Base-by-base conservation (phyloP, 1,284 basidiomycete genomes). In the Sporisorium sorghi region DNA sequence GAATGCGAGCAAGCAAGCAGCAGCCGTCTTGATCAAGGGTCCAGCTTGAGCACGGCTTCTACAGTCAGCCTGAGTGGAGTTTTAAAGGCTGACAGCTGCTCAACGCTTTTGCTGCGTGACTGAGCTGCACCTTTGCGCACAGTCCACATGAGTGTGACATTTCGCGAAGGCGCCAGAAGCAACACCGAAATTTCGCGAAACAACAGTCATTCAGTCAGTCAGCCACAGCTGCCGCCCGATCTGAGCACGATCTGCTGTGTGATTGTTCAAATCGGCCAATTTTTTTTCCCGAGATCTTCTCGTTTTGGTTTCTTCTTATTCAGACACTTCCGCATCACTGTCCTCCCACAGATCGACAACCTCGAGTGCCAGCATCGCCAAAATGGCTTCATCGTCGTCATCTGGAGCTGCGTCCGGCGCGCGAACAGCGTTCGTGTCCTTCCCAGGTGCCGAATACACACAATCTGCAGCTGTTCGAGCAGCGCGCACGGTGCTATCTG, bases 361-460 rank as follows among this genome's bases (percentile, higher is more conserved):
- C n/a, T n/a, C n/a, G n/a, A n/a, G n/a, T n/a, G n/a, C n/a, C n/a
- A n/a, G n/a, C n/a, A n/a, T n/a, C n/a, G n/a, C n/a, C n/a, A n/a
- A n/a, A n/a, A 59, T 59, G 57, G 26, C 24, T 15, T 40, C 55
- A 4, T 14, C 17, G 8, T 19, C 17, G 0, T 8, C 23, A 19
- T 15, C 37, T 1, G 10, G 5, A 2, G n/a, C 17, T 9, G 10
- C 6, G 8, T 14, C 12, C 8, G 28, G n/a, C 37, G 7, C 24
- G 2, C 55, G 51, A 33, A 55, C 46, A 9, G 80, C 73, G 12
- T 77, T 63, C 33, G 58, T 83, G 12, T 73, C 57, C 19, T 84
- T 83, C 35, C 80, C 82, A 2, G 80, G 76, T 12, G 83, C 83
- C 3, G 59, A 64, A 12, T 84, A 84, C 46, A 84, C 83, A n/a